These are phyloP conservation scores for Aphanomyces cochlioides DNA, from an alignment of 352 stramenopile species.

Conservation along the genomic window DNA sequence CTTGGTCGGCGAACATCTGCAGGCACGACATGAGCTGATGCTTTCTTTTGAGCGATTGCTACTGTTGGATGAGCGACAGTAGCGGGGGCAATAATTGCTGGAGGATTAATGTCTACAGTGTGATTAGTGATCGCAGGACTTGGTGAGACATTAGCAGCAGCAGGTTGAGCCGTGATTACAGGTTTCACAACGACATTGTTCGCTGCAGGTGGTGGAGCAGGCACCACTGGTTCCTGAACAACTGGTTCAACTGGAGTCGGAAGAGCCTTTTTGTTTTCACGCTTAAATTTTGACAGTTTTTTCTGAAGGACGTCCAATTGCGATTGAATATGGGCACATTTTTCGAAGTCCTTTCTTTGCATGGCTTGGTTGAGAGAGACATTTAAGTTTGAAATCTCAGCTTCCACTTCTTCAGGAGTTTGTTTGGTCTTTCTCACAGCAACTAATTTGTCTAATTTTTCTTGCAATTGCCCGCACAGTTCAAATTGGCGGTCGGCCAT, in stretches of 20 bases:
- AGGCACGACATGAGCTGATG: not conserved
- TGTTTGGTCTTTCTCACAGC: conserved; percentile 80
- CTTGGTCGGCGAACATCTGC: conserved; percentile 11
- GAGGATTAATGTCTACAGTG: conserved; percentile 5
- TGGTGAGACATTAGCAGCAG: not conserved
- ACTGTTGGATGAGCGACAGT: not conserved
- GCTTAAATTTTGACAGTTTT: conserved; percentile 33
- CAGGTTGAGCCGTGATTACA: conserved; percentile 29
- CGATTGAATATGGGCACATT: conserved; percentile 79
- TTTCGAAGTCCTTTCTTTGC: conserved; percentile 82
- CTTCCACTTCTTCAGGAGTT: conserved; percentile 76
- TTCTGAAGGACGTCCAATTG: conserved; percentile 79
- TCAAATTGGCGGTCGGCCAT: conserved; percentile 80
- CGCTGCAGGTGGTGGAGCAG: not conserved
- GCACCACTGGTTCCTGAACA: not conserved
- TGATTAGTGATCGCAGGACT: no score
- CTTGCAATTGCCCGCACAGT: conserved; percentile 66
- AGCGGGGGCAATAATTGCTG: not conserved
- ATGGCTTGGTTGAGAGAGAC: conserved; percentile 59
- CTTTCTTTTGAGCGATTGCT: not conserved
- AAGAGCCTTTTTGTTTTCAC: not conserved
- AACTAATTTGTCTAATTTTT: conserved; percentile 62
- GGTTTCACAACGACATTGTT: conserved; percentile 33
- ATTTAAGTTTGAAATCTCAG: conserved; percentile 72
- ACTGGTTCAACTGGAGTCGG: not conserved